These are phyloP conservation scores for Sporothrix variecibatus DNA, from an alignment of 2,329 filamentous ascomycete species.

Conservation along the genomic window DNA sequence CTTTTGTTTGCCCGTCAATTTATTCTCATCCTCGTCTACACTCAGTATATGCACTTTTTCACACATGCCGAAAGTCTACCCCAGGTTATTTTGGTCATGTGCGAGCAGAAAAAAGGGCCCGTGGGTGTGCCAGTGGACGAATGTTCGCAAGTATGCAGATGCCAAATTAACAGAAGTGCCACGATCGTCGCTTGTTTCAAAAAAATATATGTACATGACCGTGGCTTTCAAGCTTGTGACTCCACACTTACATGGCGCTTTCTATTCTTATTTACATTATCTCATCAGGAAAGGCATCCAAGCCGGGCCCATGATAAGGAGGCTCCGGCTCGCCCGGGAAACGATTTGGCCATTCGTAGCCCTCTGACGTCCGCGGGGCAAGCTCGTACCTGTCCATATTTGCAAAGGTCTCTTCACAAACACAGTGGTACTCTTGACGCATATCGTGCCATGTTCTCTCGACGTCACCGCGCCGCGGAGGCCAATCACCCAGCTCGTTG, in stretches of 20 bases:
- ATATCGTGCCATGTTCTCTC: neutral
- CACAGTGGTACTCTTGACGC: neutral
- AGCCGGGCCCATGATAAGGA: neutral
- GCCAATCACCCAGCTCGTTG: neutral
- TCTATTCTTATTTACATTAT: no score
- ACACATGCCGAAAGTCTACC: neutral
- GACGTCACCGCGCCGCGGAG: no score
- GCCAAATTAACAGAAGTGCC: no score
- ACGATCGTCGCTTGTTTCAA: no score
- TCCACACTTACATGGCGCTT: no score
- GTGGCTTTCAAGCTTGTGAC: no score
- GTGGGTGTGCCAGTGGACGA: neutral
- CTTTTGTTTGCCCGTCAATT: neutral
- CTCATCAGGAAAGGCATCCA: no score
- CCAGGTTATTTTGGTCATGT: constrained; percentile 1
- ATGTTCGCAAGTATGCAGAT: no score
- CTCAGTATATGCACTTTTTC: neutral
- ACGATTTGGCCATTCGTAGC: neutral
- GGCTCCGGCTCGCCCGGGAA: neutral
- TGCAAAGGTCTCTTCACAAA: neutral
- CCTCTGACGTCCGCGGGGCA: neutral
- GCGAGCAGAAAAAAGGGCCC: neutral
- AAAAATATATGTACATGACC: no score
- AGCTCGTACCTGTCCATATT: neutral
- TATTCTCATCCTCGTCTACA: neutral